These are phyloP conservation scores for Volvox africanus DNA, from an alignment of 139 green algal genomes.

Conservation along the genomic window DNA sequence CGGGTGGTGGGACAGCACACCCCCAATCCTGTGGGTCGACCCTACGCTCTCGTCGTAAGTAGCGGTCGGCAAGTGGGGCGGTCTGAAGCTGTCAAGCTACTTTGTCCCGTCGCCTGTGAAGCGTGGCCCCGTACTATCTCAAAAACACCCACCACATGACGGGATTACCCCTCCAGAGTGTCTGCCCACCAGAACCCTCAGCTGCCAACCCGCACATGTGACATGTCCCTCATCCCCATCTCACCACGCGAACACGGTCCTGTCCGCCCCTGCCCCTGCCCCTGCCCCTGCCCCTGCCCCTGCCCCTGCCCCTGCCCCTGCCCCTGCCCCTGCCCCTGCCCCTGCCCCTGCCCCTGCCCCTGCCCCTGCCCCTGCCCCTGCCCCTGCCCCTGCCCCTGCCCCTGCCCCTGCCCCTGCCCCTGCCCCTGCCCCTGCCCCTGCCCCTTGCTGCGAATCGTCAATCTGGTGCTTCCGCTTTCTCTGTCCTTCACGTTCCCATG, in stretches of 20 bases:
- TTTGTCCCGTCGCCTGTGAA: no score
- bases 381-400: neutral
- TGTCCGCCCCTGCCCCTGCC: neutral
- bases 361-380: neutral
- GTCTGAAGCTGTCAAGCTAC: no score
- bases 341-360: neutral
- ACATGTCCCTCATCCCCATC: no score
- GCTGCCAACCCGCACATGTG: no score
- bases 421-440: neutral
- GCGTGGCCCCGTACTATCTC: no score
- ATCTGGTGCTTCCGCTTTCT: no score
- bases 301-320: neutral
- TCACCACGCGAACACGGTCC: no score
- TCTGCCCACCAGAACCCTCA: no score
- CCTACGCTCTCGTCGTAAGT: conserved; percentile 3
- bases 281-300: neutral
- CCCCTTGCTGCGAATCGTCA: neutral
- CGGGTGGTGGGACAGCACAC: neutral
- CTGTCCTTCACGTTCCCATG: no score
- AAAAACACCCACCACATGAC: no score
- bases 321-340: neutral
- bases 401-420: neutral
- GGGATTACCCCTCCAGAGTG: no score
- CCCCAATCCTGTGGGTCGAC: neutral
- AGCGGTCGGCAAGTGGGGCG: no score